Conservation (phyloP, 306 rosid genomes). For the Vigna trinervia region DNA sequence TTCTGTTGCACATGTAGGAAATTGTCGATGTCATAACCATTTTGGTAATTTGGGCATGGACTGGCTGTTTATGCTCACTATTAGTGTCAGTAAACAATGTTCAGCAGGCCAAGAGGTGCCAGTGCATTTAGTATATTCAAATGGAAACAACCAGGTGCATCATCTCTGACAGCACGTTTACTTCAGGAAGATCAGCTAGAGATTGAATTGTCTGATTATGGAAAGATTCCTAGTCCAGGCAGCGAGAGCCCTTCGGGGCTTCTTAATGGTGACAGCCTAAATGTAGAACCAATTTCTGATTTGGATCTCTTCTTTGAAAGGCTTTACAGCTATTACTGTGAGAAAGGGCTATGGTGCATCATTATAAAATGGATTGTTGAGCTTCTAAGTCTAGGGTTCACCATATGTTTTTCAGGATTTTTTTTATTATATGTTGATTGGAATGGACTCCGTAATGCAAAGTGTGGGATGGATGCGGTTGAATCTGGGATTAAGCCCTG, state of each 20-base stretch:
- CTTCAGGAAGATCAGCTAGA: slow-evolving; percentile 70
- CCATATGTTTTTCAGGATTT: slow-evolving; percentile 89
- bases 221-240: slow-evolving; percentile 75
- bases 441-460: slow-evolving; percentile 93
- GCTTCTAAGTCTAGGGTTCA: slow-evolving; percentile 86
- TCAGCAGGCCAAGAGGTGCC: slow-evolving; percentile 60
- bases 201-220: slow-evolving; percentile 76
- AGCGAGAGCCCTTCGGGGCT: slow-evolving; percentile 97
- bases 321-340: slow-evolving; percentile 85
- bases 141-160: slow-evolving; percentile 61
- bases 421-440: slow-evolving; percentile 87
- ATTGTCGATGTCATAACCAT: slow-evolving; percentile 35
- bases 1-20: slow-evolving; percentile 32
- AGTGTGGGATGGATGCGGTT: slow-evolving; percentile 97
- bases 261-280: slow-evolving; percentile 78
- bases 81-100: slow-evolving; percentile 79
- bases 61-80: slow-evolving; percentile 53
- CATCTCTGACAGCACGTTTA: slow-evolving; percentile 66
- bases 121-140: slow-evolving; percentile 59
- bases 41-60: slow-evolving; percentile 71
- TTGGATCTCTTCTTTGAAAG: slow-evolving; percentile 96
- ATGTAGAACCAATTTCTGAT: slow-evolving; percentile 84
- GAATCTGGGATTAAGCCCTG: slow-evolving; percentile 92
- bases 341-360: slow-evolving; percentile 96
- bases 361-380: slow-evolving; percentile 92